Evolutionary conservation across 352 stramenopile species (phyloP), one percentile per base, ranked within the genome.

Genomic region (Plasmopara viticola): DNA sequence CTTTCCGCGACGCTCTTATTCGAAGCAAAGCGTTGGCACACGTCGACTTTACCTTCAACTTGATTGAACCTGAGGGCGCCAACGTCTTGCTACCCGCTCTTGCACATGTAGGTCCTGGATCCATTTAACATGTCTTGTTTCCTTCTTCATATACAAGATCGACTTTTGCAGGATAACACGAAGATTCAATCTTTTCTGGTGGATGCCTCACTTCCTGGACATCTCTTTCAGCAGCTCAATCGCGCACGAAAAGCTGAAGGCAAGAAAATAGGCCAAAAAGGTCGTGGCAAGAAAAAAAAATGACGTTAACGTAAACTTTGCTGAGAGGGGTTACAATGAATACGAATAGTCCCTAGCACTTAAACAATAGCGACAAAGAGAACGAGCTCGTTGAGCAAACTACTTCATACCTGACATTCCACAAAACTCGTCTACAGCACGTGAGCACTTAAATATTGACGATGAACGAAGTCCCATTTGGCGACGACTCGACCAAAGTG

Each of bases 181-280:
- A 87, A 88, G 56, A 46, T 90, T 28, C 57, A 75, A 44, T 87
- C 70, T 2, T 92, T 92, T 54, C 68, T 84, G 55, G 82, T 92
- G 2, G 82, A 92, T 18, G 64, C 82, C 8, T 88, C 79, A 15
- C 66, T 90, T 15, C 82, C 79, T 3, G 65, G 64, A 7, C 74
- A 88, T 15, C 43, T 93, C 8, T 93, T 93, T 34, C 53, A 64
- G n/a, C 66, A 81, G 44, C 68, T 93, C 9, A 87, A 93, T 54
- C 77, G 78, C 25, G 65, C 77, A 9, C 65, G 74, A 14, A 88
- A 87, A 42, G 67, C 69, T 42, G 82, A 90, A 18, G 60, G 71
- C 40, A 92, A 88, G 58, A 87, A 90, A 67, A 89, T 87, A 51
- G 73, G 76, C 34, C 89, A 90, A 56, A 90, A 88, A 62, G 72